phyloP scores from a whole-genome alignment of 2,329 filamentous ascomycete genomes.

The Tympanopsis confertula region DNA sequence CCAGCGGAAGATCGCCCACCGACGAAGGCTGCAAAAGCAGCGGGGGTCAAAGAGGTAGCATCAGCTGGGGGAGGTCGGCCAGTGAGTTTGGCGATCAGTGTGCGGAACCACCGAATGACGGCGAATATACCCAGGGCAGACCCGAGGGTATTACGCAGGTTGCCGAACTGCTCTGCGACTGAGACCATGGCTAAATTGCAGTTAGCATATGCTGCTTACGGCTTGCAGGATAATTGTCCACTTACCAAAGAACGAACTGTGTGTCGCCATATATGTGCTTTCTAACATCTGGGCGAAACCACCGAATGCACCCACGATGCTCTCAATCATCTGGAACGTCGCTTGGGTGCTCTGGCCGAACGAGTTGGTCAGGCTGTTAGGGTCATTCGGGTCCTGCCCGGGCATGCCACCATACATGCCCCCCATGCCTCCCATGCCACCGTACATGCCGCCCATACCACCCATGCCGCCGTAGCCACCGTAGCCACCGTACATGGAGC shows the following conservation, averaged over 20 bases:
- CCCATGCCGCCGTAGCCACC: constrained; percentile 19
- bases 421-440: constrained; percentile 19
- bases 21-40: constrained; percentile 82
- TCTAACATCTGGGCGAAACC: constrained; percentile 99
- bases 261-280: constrained; percentile 98
- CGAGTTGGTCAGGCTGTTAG: constrained; percentile 85
- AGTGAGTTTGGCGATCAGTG: constrained; percentile 80
- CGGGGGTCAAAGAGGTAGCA: constrained; percentile 74
- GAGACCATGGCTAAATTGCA: constrained; percentile 73
- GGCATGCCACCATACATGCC: constrained; percentile 17
- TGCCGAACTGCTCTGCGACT: constrained; percentile 93
- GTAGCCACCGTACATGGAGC: constrained; percentile 27
- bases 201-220: constrained; percentile 5
- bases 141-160: constrained; percentile 82
- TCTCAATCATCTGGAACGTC: constrained; percentile 97
- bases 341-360: constrained; percentile 92
- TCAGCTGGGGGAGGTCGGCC: constrained; percentile 83
- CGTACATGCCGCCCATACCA: constrained; percentile 20
- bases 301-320: constrained; percentile 89
- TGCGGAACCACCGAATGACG: constrained; percentile 86
- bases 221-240: background rate
- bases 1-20: constrained; percentile 41
- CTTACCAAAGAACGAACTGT: constrained; percentile 92
- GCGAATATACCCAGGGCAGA: constrained; percentile 93
- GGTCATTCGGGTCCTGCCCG: constrained; percentile 61